Evolutionary conservation across 1,284 basidiomycete genomes (phyloP), one percentile per base, ranked within the genome.

Genomic region (Ganoderma leucocontextum): DNA sequence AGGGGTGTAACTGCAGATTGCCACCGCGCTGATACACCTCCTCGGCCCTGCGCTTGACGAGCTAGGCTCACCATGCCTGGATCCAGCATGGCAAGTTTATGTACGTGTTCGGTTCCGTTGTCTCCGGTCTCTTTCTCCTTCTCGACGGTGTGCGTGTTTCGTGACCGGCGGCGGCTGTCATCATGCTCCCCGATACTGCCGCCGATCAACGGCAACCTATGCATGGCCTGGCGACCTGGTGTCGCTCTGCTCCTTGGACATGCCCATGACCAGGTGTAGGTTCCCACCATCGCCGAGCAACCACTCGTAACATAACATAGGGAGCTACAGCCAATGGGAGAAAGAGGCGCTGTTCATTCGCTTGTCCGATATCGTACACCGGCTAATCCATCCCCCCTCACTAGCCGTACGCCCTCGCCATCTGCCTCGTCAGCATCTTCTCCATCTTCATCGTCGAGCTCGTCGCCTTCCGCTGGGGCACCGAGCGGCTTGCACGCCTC

Each of bases 1-100:
- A n/a, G 1, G 3, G 13, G 17, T 15, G 17, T 10, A 15, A 29
- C 8, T 59, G 13, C 71, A 93, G 92, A 94, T 99, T 72, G 95
- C 95, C 0, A 99, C 97, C 1, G 92, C 92, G 0, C 96, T 96
- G 78, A 95, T 96, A 68, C 95, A 96, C 79, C 85, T 98, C 0
- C 84, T 98, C 9, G 82, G 87, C 5, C 93, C 96, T 0, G 96
- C 89, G 0, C 81, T 94, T 60, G 87, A 89, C 17, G 93, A 87
- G 63, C 85, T 98, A 9, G 80, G 82, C 19, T 93, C 91, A 0
- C 80, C 85, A 12, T 98, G 96, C 80, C 83, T 98, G n/a, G 77
- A 85, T 0, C 81, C 86, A 1, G 86, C 80, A 47, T 97, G 96
- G 96, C 76, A 78, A 7, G 81, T 84, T 65, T 97, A 97, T 78